phyloP scores from a whole-genome alignment of 345 rosid species.

The Rhizophora mangle region DNA sequence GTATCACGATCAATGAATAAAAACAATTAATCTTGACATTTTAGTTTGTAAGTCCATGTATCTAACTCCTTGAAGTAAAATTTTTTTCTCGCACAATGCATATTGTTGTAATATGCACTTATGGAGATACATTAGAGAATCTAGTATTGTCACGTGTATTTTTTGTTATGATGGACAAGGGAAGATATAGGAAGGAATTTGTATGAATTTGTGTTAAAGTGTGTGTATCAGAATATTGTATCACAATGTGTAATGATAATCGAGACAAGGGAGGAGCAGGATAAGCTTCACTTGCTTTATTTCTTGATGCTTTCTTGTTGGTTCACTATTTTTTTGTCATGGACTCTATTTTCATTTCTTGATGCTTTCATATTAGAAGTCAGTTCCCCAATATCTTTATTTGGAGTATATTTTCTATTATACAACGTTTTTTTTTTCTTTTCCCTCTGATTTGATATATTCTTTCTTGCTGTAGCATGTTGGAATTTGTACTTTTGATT shows the following conservation, averaged over 20 bases:
- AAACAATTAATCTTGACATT: background rate
- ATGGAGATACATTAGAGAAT: background rate
- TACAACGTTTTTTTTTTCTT: no score
- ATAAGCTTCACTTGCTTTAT: no score
- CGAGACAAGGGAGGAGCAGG: background rate
- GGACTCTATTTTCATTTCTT: no score
- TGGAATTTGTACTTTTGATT: background rate
- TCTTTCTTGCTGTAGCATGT: background rate
- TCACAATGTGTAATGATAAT: background rate
- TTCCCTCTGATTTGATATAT: no score
- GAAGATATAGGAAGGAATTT: background rate
- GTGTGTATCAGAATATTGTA: background rate
- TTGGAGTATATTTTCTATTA: no score
- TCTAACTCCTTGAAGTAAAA: background rate
- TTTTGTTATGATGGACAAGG: background rate
- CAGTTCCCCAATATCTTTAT: no score
- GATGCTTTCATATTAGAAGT: no score
- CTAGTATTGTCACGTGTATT: background rate
- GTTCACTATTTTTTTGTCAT: no score
- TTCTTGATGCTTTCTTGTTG: no score
- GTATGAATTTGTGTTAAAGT: background rate
- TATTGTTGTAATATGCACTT: background rate
- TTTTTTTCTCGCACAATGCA: background rate
- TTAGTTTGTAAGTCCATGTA: background rate
- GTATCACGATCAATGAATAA: background rate